Percentiles rank a stretch among this genome's conserved stretches.
phyloP scores from a whole-genome alignment of 345 rosid species.

The Isatis tinctoria region DNA sequence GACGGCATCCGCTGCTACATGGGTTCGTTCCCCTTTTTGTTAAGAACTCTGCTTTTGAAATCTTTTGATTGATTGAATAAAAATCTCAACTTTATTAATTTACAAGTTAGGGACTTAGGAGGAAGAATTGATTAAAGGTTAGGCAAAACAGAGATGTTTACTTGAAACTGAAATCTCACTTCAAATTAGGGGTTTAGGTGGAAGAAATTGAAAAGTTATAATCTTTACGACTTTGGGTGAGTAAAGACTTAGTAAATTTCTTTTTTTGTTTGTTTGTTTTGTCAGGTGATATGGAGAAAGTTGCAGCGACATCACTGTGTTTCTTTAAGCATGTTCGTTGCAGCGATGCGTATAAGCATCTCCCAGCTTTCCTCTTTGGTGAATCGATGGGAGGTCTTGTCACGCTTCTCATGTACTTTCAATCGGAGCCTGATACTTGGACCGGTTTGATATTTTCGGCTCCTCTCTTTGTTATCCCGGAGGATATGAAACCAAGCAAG shows the following conservation, averaged over 20 bases:
- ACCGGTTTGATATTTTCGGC: slow-evolving; percentile 95
- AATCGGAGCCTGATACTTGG: slow-evolving; percentile 71
- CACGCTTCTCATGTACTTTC: slow-evolving; percentile 91
- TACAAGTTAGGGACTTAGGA: not conserved
- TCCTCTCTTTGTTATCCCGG: slow-evolving; percentile 87
- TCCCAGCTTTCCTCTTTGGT: slow-evolving; percentile 83
- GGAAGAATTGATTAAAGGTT: not conserved
- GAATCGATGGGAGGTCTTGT: slow-evolving; percentile 93
- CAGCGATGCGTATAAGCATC: slow-evolving; percentile 65
- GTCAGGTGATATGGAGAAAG: slow-evolving; percentile 82
- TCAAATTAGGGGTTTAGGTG: not conserved
- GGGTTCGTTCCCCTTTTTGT: slow-evolving; percentile 40
- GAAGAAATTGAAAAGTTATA: not conserved
- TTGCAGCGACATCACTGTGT: slow-evolving; percentile 73
- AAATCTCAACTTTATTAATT: not conserved
- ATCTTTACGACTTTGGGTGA: slow-evolving; percentile 2
- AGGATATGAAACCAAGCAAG: slow-evolving; percentile 85
- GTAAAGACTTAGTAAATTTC: not conserved
- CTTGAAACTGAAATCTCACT: not conserved
- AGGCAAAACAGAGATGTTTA: not conserved
- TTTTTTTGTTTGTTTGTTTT: not conserved
- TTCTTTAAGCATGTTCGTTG: slow-evolving; percentile 76
- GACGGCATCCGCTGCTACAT: slow-evolving; percentile 91
- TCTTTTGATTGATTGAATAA: not conserved
- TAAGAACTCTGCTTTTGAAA: not conserved